phyloP scores from a whole-genome alignment of 2,329 filamentous ascomycete genomes.

The Chaetomium globosum region DNA sequence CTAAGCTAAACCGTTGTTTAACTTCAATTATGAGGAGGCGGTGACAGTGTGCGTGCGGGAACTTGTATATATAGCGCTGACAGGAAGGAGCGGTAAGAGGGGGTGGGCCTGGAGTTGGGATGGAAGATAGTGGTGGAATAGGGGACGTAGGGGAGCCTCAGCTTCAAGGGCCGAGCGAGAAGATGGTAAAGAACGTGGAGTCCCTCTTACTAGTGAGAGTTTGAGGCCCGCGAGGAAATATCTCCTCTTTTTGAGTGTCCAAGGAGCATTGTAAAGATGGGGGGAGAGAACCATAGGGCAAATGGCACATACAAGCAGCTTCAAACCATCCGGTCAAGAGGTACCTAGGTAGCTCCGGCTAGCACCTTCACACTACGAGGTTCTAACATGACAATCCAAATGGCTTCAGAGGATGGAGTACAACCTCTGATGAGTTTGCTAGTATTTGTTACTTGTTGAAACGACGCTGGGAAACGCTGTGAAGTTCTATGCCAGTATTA shows the following conservation, averaged over 20 bases:
- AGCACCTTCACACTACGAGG: background rate
- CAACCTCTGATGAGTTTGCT: background rate
- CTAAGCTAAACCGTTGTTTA: background rate
- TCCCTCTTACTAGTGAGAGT: background rate
- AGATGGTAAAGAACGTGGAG: background rate
- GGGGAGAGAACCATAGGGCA: background rate
- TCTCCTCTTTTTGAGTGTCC: background rate
- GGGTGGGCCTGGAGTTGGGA: background rate
- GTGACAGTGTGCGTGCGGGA: background rate
- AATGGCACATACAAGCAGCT: background rate
- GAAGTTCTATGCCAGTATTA: too few relatives aligned
- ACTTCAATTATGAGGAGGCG: background rate
- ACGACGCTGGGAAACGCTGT: background rate
- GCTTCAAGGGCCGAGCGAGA: too few relatives aligned
- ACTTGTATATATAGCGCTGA: background rate
- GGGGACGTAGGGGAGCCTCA: too few relatives aligned
- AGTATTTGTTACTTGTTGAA: background rate
- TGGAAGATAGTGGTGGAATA: background rate
- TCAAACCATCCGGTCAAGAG: background rate
- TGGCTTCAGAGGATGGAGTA: background rate
- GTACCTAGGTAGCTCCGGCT: background rate
- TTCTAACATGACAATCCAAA: background rate
- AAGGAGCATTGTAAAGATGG: background rate
- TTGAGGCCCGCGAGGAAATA: background rate
- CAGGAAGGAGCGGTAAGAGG: background rate